These are phyloP conservation scores for Lipomyces sp. DNA, from an alignment of 805 yeast genomes.

Conservation along the genomic window DNA sequence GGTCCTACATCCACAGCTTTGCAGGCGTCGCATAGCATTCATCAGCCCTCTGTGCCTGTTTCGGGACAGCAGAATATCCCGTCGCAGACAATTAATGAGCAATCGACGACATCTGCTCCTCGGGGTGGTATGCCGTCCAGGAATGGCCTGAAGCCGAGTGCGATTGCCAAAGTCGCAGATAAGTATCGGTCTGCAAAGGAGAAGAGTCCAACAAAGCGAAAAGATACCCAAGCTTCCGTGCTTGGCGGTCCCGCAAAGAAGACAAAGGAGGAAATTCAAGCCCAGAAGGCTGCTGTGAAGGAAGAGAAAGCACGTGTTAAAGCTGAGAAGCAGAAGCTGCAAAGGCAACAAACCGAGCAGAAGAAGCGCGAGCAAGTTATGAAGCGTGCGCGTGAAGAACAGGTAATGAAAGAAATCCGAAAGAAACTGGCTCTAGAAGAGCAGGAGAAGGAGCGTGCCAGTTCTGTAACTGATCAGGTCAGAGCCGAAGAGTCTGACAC, in stretches of 20 bases:
- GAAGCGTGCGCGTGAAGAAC: conserved; percentile 22
- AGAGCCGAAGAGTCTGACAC: not conserved
- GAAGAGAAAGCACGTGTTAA: conserved; percentile 21
- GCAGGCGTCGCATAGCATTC: not conserved
- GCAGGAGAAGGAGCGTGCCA: conserved; percentile 1
- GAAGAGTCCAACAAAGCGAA: not conserved
- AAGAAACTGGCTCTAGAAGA: conserved; percentile 20
- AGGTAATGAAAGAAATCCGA: conserved; percentile 24
- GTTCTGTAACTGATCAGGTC: not conserved
- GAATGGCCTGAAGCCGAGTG: not conserved
- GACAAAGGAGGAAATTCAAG: conserved; percentile 20
- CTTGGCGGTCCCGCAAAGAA: conserved; percentile 7
- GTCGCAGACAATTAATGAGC: not conserved
- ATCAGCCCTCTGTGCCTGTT: not conserved
- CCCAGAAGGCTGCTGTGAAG: conserved; percentile 10
- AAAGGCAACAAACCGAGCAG: conserved; percentile 20
- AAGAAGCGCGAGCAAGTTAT: conserved; percentile 15
- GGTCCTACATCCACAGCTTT: not conserved
- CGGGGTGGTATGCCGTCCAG: not conserved
- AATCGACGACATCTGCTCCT: not conserved
- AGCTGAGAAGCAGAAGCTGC: conserved; percentile 22
- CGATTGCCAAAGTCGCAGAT: not conserved
- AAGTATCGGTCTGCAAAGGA: not conserved
- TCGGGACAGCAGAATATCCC: not conserved
- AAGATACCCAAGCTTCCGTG: not conserved